Base-by-base conservation (phyloP, 352 stramenopile species). In the Phytophthora palmivora region DNA sequence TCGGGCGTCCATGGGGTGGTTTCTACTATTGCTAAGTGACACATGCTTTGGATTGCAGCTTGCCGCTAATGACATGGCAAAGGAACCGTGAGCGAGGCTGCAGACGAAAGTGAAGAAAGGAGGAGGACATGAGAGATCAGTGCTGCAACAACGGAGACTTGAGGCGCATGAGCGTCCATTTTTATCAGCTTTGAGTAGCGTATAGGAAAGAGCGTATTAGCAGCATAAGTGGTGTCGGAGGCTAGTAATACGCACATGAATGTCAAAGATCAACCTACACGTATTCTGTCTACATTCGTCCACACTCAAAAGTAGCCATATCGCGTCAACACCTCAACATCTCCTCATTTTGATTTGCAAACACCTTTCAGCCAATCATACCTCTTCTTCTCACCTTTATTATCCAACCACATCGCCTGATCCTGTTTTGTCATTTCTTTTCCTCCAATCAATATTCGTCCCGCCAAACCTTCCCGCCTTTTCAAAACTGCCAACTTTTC, bases 1-100 rank as follows among this genome's bases (percentile, higher is more conserved):
- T 71, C 33, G 60, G 58, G n/a, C 71, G 59, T 18, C 19, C 58
- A 16, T 74, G n/a, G n/a, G 78, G 70, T n/a, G 43, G 33, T 0
- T 78, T 53, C 21, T 81, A 45, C 51, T 81, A 76, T 69, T 81
- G 69, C 39, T 76, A 72, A 75, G 51, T 48, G 24, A 39, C 12
- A n/a, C n/a, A 14, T 6, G 15, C 12, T 43, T 63, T 65, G 7
- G 11, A 62, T 18, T 61, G 48, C 47, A 64, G 21, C 34, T 52
- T 63, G 22, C 26, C 28, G 50, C 50, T 48, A 28, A 55, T 36
- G n/a, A 51, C 45, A 50, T 60, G 58, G 58, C 38, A 42, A 56
- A 14, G 18, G 28, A 63, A 53, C 58, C 37, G 12, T 55, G 62
- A 33, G 41, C 41, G 39, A 70, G 62, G 54, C 18, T 59, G 45